Base-by-base conservation (phyloP, 164 flowering plant species). In the Amborella trichopoda region DNA sequence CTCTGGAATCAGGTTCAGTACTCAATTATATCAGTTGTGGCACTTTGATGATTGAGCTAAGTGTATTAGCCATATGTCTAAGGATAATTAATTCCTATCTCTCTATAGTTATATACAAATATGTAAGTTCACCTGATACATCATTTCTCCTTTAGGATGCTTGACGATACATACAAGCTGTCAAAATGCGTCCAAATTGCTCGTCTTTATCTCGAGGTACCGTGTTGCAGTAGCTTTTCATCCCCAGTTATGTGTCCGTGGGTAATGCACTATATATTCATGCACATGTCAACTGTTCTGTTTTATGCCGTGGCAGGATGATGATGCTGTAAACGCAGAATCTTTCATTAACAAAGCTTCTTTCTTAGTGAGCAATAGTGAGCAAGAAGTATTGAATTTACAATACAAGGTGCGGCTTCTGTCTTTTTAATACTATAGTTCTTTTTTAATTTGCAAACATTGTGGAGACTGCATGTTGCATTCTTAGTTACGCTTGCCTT, bases 181-280 rank as follows among this genome's bases (percentile, higher is more conserved):
- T 69, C 99, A 45, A 91, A 91, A 63, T 91, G 99, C 66, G 96
- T 91, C 37, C 93, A 91, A 58, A 91, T 91, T 66, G 99, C 99
- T 56, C 85, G 96, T 25, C 72, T 91, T 18, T 91, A 91, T 63
- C 86, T 91, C 20, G 99, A 87, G 99, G 99, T 87, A 74, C 49
- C 21, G 11, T n/a, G 40, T 37, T 3, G 40, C 1, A 37, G 2
- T n/a, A 6, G 10, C 40, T 21, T 37, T 37, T 11, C 11, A 32
- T 32, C n/a, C n/a, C n/a, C n/a, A n/a, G n/a, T n/a, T 11, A n/a
- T 11, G n/a, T n/a, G 36, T 32, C 36, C 3, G 19, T 21, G 19
- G n/a, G 40, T 5, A 37, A 3, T n/a, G 5, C 40, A 37, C 19
- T 37, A n/a, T 14, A 10, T n/a, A 37, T n/a, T 18, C 19, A 21